Conservation (phyloP, 2,329 filamentous ascomycete genomes). For the Akanthomyces dipterigenus region DNA sequence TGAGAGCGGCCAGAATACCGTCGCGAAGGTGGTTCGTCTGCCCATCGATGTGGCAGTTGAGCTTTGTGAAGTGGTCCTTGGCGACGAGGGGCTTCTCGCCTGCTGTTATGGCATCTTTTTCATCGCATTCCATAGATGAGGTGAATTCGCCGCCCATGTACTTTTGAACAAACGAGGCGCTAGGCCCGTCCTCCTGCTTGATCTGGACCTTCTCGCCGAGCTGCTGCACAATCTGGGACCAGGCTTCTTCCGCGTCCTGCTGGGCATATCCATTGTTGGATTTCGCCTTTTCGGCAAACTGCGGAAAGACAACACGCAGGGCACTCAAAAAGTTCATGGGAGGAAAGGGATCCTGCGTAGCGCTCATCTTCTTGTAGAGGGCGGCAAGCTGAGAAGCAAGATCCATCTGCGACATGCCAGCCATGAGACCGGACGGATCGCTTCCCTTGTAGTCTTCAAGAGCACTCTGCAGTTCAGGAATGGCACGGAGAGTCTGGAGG, state of each 20-base stretch:
- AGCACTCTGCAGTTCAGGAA: constrained; percentile 84
- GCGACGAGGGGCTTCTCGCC: constrained; percentile 64
- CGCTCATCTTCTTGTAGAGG: constrained; percentile 81
- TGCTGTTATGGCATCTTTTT: constrained; percentile 64
- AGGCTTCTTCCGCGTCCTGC: constrained; percentile 97
- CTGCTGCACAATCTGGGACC: constrained; percentile 88
- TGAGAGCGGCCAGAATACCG: constrained; percentile 73
- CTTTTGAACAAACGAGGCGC: constrained; percentile 75
- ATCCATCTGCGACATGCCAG: constrained; percentile 50
- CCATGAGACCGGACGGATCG: constrained; percentile 30
- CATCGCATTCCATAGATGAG: constrained; percentile 75
- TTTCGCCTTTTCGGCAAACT: constrained; percentile 86
- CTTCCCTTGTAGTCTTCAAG: constrained; percentile 51
- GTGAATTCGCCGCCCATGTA: constrained; percentile 83
- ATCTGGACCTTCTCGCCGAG: constrained; percentile 71
- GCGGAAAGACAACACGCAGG: constrained; percentile 73
- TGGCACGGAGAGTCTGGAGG: constrained; percentile 79
- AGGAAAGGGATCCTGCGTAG: constrained; percentile 80
- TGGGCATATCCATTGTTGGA: constrained; percentile 84
- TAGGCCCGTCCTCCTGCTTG: constrained; percentile 44
- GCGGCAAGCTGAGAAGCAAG: constrained; percentile 71
- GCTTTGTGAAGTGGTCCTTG: constrained; percentile 77
- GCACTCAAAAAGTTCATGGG: constrained; percentile 78
- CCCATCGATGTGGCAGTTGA: constrained; percentile 90
- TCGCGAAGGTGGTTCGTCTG: constrained; percentile 87